Base-by-base conservation (phyloP, 2,329 filamentous ascomycete species). In the Arthrobotrys megalospora region DNA sequence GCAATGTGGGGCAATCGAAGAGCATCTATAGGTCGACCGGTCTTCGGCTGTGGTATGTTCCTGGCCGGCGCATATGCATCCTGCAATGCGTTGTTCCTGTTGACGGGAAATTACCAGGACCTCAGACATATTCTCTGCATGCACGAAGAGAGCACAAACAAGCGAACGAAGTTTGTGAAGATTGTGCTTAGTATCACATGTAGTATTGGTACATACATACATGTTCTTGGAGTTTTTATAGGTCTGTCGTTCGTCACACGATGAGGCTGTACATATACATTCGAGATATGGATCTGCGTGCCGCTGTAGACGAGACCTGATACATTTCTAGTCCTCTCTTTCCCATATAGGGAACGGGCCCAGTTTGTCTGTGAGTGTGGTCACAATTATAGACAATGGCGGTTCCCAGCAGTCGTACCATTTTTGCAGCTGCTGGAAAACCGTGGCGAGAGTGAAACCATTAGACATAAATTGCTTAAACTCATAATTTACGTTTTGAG, bases 41-140 rank as follows among this genome's bases (percentile, higher is more conserved):
- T 50, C 32, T 69, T 76, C 72, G 72, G 64, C 65, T 76, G 41
- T 69, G 72, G 36, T 43, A 43, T 6, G 55, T 66, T 68, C 64
- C 72, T 55, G 43, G 68, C n/a, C 47, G 62, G 65, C 65, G 72
- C 64, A 76, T 76, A 75, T 76, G 72, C 72, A 76, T 63, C 55
- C 55, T 76, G 71, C 71, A 75, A 75, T 76, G 72, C 72, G 72
- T 76, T 76, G 72, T 76, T 76, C 72, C 72, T 76, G 65, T 76
- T 64, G 55, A 60, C 65, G 72, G 72, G 72, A 76, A 76, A 76
- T 76, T 76, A 76, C 64, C 64, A 76, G 64, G 55, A 69, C 64
- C 72, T 76, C 72, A 76, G 65, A 62, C 63, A 69, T 41, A 50
- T 50, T 50, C 19, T 65, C 64, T 76, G 72, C 72, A 76, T 69